Base-by-base conservation (phyloP, 192 early-diverging fungal genomes). In the Funneliformis mosseae region DNA sequence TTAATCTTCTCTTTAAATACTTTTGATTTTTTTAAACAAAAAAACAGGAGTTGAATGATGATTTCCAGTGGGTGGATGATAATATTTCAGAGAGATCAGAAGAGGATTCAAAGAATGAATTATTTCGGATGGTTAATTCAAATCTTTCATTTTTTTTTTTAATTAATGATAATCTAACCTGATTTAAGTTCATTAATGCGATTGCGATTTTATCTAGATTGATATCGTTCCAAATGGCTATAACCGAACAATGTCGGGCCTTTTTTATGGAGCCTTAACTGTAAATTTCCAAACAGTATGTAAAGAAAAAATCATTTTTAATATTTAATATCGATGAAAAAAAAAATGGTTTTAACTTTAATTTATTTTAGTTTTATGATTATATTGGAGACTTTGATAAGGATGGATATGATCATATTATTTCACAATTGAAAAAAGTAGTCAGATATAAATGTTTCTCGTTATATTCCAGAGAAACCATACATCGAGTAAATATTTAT, bases 341-440 rank as follows among this genome's bases (percentile, higher is more conserved):
- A 9, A 48, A 27, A 3, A 50, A 27, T 73, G 3, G 14, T 27
- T 27, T 72, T 72, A 6, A 73, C 5, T n/a, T 64, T 64, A 28
- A 27, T 27, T n/a, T 73, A 21, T 27, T 50, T 16, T 48, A 73
- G 71, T 73, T 50, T 46, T 73, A 73, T 73, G 71, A 73, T 25
- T 45, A 55, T 9, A 73, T 73, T 5, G 42, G 21, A 9, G 45
- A 45, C 45, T 45, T 48, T 45, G 71, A 45, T 45, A 45, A 12
- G 12, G 71, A 73, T 27, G 39, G 25, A 28, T 73, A 73, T 46
- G 71, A 46, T 18, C 45, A 73, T 50, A n/a, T 48, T 23, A 73
- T 73, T 28, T 0, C 4, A 41, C 4, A 28, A 6, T 41, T 73
- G 23, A 48, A 28, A 7, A 33, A 73, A 27, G 27, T 73, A 11